A percentile compares a stretch with the other conserved stretches of the same genome.
These are phyloP conservation scores for Fallopia convolvulus DNA, from an alignment of 148 eudicot species.

Conservation along the genomic window DNA sequence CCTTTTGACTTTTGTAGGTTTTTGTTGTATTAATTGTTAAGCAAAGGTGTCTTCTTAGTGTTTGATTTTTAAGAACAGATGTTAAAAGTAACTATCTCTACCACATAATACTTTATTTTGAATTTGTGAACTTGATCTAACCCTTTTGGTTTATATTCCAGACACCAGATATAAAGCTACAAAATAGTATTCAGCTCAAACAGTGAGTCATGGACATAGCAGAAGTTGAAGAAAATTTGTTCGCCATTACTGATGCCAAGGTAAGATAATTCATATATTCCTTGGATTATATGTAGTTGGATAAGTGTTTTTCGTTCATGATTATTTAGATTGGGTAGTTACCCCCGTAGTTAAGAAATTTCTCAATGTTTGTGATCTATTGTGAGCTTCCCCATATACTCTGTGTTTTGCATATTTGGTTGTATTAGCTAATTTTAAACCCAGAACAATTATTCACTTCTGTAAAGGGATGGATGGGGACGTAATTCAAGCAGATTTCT, in stretches of 20 bases:
- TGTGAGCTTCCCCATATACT: background rate
- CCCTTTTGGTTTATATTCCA: slow-evolving; percentile 12
- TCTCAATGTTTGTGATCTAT: background rate
- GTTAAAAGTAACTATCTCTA: background rate
- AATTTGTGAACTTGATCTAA: background rate
- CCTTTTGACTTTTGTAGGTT: background rate
- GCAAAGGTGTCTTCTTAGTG: background rate
- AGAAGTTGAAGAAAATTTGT: slow-evolving; percentile 71
- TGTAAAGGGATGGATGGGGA: background rate
- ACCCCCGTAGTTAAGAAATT: background rate
- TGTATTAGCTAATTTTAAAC: background rate
- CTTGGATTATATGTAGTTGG: background rate
- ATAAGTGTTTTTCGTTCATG: background rate
- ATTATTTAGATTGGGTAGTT: background rate
- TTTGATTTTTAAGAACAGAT: background rate
- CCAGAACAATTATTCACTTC: background rate
- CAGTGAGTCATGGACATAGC: slow-evolving; percentile 44
- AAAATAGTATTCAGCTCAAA: slow-evolving; percentile 10
- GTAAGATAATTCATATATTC: slow-evolving; percentile 22
- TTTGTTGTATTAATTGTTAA: background rate
- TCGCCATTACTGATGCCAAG: slow-evolving; percentile 80
- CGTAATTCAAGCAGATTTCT: background rate
- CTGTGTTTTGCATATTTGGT: background rate
- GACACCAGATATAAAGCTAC: slow-evolving; percentile 25
- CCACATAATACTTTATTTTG: background rate